Conservation (phyloP, 108 stramenopile genomes). For the Cyclotella baltica region DNA sequence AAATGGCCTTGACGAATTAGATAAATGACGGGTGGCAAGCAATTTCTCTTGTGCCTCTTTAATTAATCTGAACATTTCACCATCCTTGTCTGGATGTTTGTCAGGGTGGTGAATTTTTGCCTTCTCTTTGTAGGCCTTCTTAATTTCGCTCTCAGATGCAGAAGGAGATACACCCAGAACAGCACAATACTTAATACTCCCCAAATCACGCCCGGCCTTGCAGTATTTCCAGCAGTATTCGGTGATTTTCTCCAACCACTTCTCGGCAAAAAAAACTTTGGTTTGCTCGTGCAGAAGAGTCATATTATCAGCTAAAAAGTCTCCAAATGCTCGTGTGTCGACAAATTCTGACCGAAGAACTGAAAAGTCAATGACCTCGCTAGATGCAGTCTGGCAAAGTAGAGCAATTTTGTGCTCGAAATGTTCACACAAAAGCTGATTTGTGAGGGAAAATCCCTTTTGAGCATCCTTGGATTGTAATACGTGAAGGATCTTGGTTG, state of each 20-base stretch:
- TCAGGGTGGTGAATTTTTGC: conserved; percentile 50
- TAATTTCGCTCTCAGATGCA: conserved; percentile 51
- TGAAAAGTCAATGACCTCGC: conserved; percentile 43
- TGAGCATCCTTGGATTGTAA: conserved; percentile 12
- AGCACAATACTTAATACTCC: conserved; percentile 54
- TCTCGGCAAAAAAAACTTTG: conserved; percentile 16
- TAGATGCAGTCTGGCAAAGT: conserved; percentile 10
- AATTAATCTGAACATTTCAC: conserved; percentile 35
- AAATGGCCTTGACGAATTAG: conserved; percentile 38
- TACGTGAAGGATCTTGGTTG: conserved; percentile 39
- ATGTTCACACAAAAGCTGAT: conserved; percentile 55
- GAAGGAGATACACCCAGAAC: conserved; percentile 58
- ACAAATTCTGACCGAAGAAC: conserved; percentile 31
- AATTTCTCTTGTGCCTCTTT: conserved; percentile 59
- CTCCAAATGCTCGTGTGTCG: conserved; percentile 39
- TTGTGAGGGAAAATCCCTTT: conserved; percentile 46
- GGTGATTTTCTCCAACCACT: conserved; percentile 49
- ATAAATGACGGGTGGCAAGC: conserved; percentile 13
- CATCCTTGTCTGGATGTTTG: conserved; percentile 26
- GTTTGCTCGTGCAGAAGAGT: conserved; percentile 52
- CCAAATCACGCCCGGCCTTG: conserved; percentile 49
- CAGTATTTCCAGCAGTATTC: conserved; percentile 53
- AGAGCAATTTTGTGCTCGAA: conserved; percentile 35
- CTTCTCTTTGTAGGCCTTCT: conserved; percentile 48
- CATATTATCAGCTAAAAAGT: conserved; percentile 53